Conservation (phyloP, 2,329 filamentous ascomycete genomes). For the Aspergillus novoparasiticus region DNA sequence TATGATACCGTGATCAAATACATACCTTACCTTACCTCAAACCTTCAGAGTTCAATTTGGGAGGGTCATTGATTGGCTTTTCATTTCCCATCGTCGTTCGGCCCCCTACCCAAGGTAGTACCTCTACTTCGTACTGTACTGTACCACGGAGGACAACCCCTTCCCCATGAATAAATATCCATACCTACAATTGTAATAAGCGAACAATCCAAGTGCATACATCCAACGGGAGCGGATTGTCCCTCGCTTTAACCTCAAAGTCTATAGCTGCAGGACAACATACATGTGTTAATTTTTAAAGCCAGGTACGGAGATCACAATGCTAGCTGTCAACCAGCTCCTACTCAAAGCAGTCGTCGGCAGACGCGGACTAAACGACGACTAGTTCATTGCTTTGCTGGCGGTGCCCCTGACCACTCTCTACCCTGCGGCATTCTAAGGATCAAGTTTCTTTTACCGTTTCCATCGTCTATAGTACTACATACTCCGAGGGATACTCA, state of each 20-base stretch:
- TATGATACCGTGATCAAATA: background rate
- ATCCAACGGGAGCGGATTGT: background rate
- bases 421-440: background rate
- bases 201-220: background rate
- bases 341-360: background rate
- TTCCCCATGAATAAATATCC: background rate
- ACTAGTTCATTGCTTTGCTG: conserved; percentile 4
- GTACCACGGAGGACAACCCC: background rate
- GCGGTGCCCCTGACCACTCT: conserved; percentile 12
- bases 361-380: background rate
- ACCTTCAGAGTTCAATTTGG: background rate
- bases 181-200: background rate
- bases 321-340: background rate
- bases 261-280: background rate
- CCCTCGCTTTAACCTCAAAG: background rate
- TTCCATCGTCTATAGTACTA: conserved; percentile 1
- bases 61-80: background rate
- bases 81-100: background rate
- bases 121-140: background rate
- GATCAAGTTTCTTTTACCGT: background rate
- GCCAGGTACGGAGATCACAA: background rate
- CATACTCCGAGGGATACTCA: conserved; percentile 2
- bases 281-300: background rate
- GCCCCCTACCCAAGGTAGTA: background rate
- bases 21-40: background rate